A percentile compares a stretch with the other conserved stretches of the same genome.
phyloP scores from a whole-genome alignment of 768 basidiomycete genomes.

The Tricholoma saponaceum region DNA sequence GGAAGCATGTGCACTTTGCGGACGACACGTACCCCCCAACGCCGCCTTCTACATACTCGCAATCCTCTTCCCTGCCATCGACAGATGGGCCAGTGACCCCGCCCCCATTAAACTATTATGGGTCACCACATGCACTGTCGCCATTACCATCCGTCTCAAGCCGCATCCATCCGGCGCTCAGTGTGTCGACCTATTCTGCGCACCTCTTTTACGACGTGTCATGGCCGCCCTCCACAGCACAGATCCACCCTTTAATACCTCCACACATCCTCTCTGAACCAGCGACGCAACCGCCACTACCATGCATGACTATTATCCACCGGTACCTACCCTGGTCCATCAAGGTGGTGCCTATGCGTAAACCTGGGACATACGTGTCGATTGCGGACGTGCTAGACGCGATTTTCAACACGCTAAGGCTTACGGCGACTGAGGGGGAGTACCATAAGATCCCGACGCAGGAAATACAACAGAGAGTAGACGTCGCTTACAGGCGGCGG shows the following conservation, averaged over 20 bases:
- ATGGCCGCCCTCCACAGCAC: slow-evolving; percentile 5
- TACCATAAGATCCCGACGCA: slow-evolving; percentile 30
- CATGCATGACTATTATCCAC: slow-evolving; percentile 28
- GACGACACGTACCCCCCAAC: slow-evolving; percentile 13
- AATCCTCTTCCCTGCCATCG: slow-evolving; percentile 14
- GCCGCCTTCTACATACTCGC: slow-evolving; percentile 11
- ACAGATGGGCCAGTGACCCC: slow-evolving; percentile 13
- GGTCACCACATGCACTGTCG: slow-evolving; percentile 11
- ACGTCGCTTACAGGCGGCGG: slow-evolving; percentile 38
- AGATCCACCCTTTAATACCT: slow-evolving; percentile 17
- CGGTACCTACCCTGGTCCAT: slow-evolving; percentile 30
- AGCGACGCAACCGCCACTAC: slow-evolving; percentile 30
- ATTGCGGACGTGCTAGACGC: slow-evolving; percentile 44
- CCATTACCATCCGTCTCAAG: slow-evolving; percentile 12
- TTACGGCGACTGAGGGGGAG: slow-evolving; percentile 34
- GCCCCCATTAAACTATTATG: slow-evolving; percentile 9
- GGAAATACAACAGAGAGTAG: slow-evolving; percentile 29
- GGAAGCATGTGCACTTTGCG: slow-evolving; percentile 23
- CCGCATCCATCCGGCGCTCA: slow-evolving; percentile 12
- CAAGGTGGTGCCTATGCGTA: slow-evolving; percentile 23
- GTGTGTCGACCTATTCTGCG: slow-evolving; percentile 1
- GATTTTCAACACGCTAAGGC: slow-evolving; percentile 40
- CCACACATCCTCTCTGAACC: slow-evolving; percentile 21
- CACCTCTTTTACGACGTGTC: slow-evolving; percentile 12
- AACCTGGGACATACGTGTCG: slow-evolving; percentile 23